Evolutionary conservation across 2,329 filamentous ascomycete species (phyloP).

Genomic region (Botrytis byssoidea): DNA sequence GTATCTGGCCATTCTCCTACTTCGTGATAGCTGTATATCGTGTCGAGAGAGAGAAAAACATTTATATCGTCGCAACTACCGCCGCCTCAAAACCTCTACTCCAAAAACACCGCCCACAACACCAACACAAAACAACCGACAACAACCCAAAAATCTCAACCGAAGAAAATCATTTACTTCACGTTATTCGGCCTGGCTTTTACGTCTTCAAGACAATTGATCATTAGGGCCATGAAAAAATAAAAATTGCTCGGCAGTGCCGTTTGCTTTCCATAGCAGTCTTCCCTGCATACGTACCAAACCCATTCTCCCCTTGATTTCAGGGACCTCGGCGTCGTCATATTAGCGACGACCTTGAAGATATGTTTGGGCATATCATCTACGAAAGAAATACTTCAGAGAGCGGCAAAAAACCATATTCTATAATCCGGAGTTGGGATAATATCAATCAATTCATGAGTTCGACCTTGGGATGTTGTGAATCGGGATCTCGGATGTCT

Average conservation of each 20-base stretch:
- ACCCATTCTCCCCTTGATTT: not conserved
- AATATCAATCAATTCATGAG: not conserved
- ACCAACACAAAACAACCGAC: not conserved
- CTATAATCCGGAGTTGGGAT: not conserved
- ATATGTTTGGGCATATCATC: not conserved
- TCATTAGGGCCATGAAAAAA: no score
- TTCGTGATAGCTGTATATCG: not conserved
- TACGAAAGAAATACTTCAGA: not conserved
- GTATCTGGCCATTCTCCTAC: rapidly evolving
- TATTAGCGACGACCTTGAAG: not conserved
- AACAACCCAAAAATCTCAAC: no score
- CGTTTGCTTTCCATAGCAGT: not conserved
- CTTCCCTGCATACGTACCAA: not conserved
- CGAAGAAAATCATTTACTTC: not conserved
- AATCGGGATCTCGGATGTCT: not conserved
- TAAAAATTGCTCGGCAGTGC: not conserved
- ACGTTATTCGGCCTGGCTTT: not conserved
- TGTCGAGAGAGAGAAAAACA: not conserved
- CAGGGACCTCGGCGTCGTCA: rapidly evolving
- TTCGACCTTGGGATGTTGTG: not conserved
- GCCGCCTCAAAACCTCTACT: not conserved
- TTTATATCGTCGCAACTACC: not conserved
- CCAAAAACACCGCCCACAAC: not conserved
- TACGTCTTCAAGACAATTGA: not conserved
- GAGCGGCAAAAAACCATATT: not conserved